These are phyloP conservation scores for Cubamyces sp. DNA, from an alignment of 768 basidiomycete species.

Conservation along the genomic window DNA sequence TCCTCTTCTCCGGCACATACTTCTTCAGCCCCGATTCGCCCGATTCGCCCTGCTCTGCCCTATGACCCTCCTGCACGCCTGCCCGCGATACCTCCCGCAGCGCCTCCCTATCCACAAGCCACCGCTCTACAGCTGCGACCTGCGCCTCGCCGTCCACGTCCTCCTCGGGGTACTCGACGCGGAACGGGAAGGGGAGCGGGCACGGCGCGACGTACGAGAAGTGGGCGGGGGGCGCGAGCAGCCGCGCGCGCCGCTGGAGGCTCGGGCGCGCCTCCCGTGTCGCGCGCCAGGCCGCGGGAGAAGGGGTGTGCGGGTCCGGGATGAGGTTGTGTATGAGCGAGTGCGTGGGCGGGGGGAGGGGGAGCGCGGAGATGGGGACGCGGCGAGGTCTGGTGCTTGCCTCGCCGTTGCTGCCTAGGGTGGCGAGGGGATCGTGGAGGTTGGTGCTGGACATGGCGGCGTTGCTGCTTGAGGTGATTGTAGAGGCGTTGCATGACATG, in stretches of 20 bases:
- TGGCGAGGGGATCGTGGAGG: not conserved
- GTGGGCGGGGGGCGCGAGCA: slow-evolving; percentile 61
- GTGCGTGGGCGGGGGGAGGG: slow-evolving; percentile 48
- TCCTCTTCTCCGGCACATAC: slow-evolving; percentile 48
- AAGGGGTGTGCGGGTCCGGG: slow-evolving; percentile 61
- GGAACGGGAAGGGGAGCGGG: slow-evolving; percentile 82
- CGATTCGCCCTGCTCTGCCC: slow-evolving; percentile 27
- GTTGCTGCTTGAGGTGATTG: no score
- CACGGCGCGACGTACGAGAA: slow-evolving; percentile 85
- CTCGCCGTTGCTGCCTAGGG: not conserved
- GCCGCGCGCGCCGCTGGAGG: slow-evolving; percentile 69
- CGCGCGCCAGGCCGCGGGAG: slow-evolving; percentile 53
- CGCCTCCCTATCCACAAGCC: slow-evolving; percentile 72
- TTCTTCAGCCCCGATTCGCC: slow-evolving; percentile 45
- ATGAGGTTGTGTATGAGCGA: slow-evolving; percentile 52
- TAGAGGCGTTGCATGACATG: no score
- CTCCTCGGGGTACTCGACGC: slow-evolving; percentile 54
- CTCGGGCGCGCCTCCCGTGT: slow-evolving; percentile 60
- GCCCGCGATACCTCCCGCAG: slow-evolving; percentile 38
- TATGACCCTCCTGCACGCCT: slow-evolving; percentile 24
- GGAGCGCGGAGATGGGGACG: slow-evolving; percentile 56
- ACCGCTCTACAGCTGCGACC: slow-evolving; percentile 70
- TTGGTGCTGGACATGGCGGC: no score
- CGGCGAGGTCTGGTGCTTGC: slow-evolving; percentile 7
- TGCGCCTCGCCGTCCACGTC: slow-evolving; percentile 48